Percentiles rank a stretch among this genome's conserved stretches.
Conservation (phyloP, 129 eudicot species). For the Tagetes patula region DNA sequence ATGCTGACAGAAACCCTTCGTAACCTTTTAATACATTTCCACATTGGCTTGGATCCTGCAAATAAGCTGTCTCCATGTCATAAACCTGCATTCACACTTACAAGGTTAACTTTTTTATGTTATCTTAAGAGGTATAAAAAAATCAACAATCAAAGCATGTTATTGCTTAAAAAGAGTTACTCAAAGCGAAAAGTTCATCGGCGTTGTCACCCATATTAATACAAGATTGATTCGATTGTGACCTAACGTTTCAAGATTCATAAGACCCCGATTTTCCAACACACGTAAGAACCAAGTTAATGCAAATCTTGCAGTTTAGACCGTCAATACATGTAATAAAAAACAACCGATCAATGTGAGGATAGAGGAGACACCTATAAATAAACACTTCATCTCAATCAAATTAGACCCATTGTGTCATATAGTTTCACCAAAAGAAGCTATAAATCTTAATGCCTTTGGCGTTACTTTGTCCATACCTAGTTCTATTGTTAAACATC, state of each 20-base stretch:
- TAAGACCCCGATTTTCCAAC: background rate
- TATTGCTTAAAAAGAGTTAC: background rate
- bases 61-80: conserved; percentile 92
- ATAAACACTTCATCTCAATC: background rate
- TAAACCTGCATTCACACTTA: conserved; percentile 52
- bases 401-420: conserved; percentile 1
- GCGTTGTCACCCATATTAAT: background rate
- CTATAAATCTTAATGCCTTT: background rate
- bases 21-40: conserved; percentile 98
- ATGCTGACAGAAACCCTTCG: conserved; percentile 82
- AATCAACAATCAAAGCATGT: background rate
- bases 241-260: background rate
- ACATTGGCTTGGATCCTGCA: conserved; percentile 93
- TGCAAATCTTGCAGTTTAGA: background rate
- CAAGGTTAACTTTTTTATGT: conserved; percentile 8
- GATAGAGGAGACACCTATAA: no score
- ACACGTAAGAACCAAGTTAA: background rate
- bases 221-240: conserved; percentile 7
- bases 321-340: background rate
- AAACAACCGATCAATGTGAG: conserved; percentile 8
- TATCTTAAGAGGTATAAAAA: background rate
- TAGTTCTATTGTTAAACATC: background rate
- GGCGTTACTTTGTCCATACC: background rate
- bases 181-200: background rate
- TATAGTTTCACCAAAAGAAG: background rate